Evolutionary conservation across 495 filamentous ascomycete species (phyloP), one percentile per base, ranked within the genome.

Genomic region (Talaromyces trachyspermus): DNA sequence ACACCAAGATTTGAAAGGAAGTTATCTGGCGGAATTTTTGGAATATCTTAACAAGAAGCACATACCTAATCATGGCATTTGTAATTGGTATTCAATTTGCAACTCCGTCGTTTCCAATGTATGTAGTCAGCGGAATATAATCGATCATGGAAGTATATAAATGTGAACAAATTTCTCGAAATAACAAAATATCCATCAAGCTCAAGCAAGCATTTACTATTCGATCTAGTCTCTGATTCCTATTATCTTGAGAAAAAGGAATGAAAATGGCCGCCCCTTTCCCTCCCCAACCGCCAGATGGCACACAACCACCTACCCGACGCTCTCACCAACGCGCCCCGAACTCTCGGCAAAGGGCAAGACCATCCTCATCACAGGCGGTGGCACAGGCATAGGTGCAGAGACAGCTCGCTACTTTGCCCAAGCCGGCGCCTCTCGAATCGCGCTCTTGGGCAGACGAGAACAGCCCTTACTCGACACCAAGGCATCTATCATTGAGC

Each of bases 331-430:
- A 32, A 47, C 45, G 2, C 65, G 62, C 10, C 54, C 64, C 0
- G 60, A 64, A 48, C 66, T 75, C 23, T 71, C 65, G 32, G 67
- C 71, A 18, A 51, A 56, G 5, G 66, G 67, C 43, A 69, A 69
- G 33, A 68, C 56, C 3, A 59, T 79, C 18, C 46, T 78, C 18
- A 53, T 81, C 22, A 77, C 75, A 5, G 76, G 70, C 22, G 69
- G 60, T 1, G 63, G 64, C 5, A 59, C 57, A 25, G 71, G 71
- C 5, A 66, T 76, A n/a, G 73, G 72, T 15, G 52, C 53, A 26
- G 70, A 58, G 17, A 73, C 54, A 10, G 64, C 71, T n/a, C 46
- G 15, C 5, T 49, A 57, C 29, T 75, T 73, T 48, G 72, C 69
- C 3, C 49, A 58, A 43, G 66, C 75, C 24, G 68, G 66, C 17